Evolutionary conservation across 108 stramenopile species (phyloP), one percentile per base, ranked within the genome.

Genomic region (Cyclostephanos tholiformis): DNA sequence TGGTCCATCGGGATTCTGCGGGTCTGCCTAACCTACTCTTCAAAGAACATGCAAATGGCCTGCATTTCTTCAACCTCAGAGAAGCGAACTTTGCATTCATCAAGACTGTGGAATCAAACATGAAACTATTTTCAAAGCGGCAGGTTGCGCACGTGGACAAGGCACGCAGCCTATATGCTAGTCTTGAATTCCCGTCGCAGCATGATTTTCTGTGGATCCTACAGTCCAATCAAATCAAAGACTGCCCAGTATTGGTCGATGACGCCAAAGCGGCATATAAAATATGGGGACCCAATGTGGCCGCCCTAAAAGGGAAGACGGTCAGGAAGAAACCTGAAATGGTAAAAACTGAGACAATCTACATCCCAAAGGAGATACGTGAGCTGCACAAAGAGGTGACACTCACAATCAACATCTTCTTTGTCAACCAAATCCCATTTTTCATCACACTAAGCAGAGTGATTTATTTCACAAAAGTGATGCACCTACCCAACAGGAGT

Each of bases 231-330:
- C 59, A 44, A 13, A 71, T 71, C 2, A 38, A 49, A 17, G 43
- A 71, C 6, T 71, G 71, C 20, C 52, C 71, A n/a, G 59, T 71
- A 1, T 8, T 35, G 17, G 38, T 44, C 1, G 4, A 71, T 0
- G 71, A 71, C 26, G 59, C 38, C 1, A 14, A 62, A 20, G 12
- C 19, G 17, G 71, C 59, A 2, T 2, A 6, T 1, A 35, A 41
- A 9, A 22, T 71, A 26, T 62, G 56, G 44, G 71, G 71, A 2
- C n/a, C n/a, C n/a, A n/a, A n/a, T n/a, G n/a, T n/a, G n/a, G n/a
- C n/a, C n/a, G n/a, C n/a, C n/a, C n/a, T n/a, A n/a, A n/a, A n/a
- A n/a, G n/a, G n/a, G n/a, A n/a, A n/a, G n/a, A n/a, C n/a, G n/a
- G n/a, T n/a, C n/a, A n/a, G n/a, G n/a, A n/a, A n/a, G n/a, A n/a